Conservation (phyloP, 225 moss, liverwort and hornwort species). For the Marchantia polymorpha region DNA sequence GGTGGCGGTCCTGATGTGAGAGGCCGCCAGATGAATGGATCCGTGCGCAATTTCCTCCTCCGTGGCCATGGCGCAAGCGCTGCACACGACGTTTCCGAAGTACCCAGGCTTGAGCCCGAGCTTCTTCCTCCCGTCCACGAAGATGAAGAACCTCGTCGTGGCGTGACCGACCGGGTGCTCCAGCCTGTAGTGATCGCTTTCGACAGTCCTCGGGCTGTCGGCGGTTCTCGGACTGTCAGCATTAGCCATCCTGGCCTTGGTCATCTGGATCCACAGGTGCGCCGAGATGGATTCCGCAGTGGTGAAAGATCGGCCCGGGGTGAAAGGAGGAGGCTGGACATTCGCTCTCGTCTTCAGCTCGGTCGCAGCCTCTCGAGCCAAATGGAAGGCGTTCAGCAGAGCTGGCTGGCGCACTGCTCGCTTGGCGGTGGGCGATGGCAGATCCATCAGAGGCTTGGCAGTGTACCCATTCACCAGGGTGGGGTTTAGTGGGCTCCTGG, state of each 20-base stretch:
- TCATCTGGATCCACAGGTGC: constrained; percentile 26
- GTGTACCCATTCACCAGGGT: constrained; percentile 16
- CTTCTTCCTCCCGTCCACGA: constrained; percentile 31
- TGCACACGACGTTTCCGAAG: constrained; percentile 37
- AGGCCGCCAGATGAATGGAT: constrained; percentile 23
- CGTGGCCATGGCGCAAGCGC: constrained; percentile 28
- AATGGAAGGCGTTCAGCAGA: constrained; percentile 16
- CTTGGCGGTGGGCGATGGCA: constrained; percentile 13
- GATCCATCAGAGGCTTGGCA: constrained; percentile 2
- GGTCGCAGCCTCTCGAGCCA: constrained; percentile 2
- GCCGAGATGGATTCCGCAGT: constrained; percentile 18
- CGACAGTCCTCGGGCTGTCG: not conserved
- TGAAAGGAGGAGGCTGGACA: constrained; percentile 16
- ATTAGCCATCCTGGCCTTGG: constrained; percentile 17
- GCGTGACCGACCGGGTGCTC: constrained; percentile 16
- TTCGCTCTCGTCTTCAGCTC: constrained; percentile 16
- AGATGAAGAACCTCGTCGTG: constrained; percentile 15
- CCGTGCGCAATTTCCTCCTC: constrained; percentile 16
- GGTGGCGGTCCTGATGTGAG: constrained; percentile 19
- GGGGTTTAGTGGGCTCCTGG: constrained; percentile 4
- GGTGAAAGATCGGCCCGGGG: constrained; percentile 13
- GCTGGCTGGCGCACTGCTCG: constrained; percentile 4
- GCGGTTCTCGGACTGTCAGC: not conserved
- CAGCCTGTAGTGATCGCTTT: not conserved
- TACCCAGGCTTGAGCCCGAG: constrained; percentile 24